Evolutionary conservation across 2,329 filamentous ascomycete species (phyloP).

Genomic region (Graphilbum fragrans): DNA sequence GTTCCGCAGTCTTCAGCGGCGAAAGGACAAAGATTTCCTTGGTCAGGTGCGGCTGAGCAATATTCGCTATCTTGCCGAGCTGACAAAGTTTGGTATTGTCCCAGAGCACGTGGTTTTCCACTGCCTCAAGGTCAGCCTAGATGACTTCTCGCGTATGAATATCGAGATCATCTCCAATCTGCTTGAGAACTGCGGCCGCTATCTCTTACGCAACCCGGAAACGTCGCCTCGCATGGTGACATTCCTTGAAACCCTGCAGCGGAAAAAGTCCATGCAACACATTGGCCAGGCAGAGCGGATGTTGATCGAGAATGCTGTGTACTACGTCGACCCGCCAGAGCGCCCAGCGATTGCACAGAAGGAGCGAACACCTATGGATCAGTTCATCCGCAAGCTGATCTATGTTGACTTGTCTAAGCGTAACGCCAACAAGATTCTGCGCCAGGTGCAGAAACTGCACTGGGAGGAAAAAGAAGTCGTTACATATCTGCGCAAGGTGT

Average conservation of each 20-base stretch:
- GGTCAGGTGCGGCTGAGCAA: constrained; percentile 89
- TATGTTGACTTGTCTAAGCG: constrained; percentile 91
- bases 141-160: constrained; percentile 97
- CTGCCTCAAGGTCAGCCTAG: constrained; percentile 91
- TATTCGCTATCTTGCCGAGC: constrained; percentile 91
- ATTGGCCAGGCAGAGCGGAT: constrained; percentile 93
- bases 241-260: constrained; percentile 86
- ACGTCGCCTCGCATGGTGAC: constrained; percentile 87
- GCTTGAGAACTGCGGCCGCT: constrained; percentile 91
- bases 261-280: constrained; percentile 92
- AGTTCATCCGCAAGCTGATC: constrained; percentile 85
- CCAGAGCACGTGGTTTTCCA: constrained; percentile 98
- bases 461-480: constrained; percentile 84
- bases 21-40: constrained; percentile 95
- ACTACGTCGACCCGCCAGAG: constrained; percentile 93
- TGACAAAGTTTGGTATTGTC: constrained; percentile 96
- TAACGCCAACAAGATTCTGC: constrained; percentile 85
- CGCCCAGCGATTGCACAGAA: constrained; percentile 92
- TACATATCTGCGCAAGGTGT: constrained; percentile 61
- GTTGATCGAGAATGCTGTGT: constrained; percentile 95
- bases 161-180: constrained; percentile 97
- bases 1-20: constrained; percentile 88
- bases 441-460: constrained; percentile 87
- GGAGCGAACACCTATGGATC: constrained; percentile 82
- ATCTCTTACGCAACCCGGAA: constrained; percentile 82